phyloP scores from a whole-genome alignment of 1,284 basidiomycete genomes.

The Papiliotrema nemorosa region DNA sequence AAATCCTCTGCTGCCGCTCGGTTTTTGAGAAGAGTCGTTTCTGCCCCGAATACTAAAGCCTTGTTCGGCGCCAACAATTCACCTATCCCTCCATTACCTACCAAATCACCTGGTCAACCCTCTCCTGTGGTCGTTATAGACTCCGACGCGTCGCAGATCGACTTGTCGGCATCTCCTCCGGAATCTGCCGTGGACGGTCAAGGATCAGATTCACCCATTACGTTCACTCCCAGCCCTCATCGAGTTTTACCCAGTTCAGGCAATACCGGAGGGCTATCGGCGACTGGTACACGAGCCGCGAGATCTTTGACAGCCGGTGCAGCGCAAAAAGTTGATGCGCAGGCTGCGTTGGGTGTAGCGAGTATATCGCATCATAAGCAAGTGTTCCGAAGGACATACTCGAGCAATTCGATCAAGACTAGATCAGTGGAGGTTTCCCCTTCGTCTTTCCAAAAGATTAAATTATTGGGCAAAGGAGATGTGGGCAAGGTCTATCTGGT shows the following conservation, averaged over 20 bases:
- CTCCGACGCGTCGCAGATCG: neutral
- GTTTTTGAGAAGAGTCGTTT: constrained; percentile 90
- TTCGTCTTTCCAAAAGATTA: constrained; percentile 87
- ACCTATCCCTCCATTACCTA: constrained; percentile 36
- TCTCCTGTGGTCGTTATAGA: constrained; percentile 34
- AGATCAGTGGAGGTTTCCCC: constrained; percentile 85
- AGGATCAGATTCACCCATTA: constrained; percentile 7
- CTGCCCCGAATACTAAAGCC: constrained; percentile 92
- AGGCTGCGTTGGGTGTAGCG: constrained; percentile 19
- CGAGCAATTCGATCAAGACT: constrained; percentile 95
- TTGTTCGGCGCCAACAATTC: constrained; percentile 58
- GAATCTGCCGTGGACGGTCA: neutral
- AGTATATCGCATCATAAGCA: constrained; percentile 51
- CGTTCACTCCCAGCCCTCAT: constrained; percentile 3
- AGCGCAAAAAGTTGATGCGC: constrained; percentile 16
- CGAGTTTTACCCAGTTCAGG: constrained; percentile 4
- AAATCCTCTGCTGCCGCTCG: constrained; percentile 58
- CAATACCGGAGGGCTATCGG: constrained; percentile 12
- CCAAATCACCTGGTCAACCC: constrained; percentile 29
- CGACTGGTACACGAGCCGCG: constrained; percentile 25
- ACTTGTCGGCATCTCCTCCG: neutral
- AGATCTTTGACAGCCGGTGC: constrained; percentile 23
- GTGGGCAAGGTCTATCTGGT: constrained; percentile 96
- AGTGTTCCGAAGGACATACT: constrained; percentile 90
- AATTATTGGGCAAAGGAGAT: constrained; percentile 91